These are phyloP conservation scores for Hypoxylon sp. DNA, from an alignment of 2,329 filamentous ascomycete species.

Conservation along the genomic window DNA sequence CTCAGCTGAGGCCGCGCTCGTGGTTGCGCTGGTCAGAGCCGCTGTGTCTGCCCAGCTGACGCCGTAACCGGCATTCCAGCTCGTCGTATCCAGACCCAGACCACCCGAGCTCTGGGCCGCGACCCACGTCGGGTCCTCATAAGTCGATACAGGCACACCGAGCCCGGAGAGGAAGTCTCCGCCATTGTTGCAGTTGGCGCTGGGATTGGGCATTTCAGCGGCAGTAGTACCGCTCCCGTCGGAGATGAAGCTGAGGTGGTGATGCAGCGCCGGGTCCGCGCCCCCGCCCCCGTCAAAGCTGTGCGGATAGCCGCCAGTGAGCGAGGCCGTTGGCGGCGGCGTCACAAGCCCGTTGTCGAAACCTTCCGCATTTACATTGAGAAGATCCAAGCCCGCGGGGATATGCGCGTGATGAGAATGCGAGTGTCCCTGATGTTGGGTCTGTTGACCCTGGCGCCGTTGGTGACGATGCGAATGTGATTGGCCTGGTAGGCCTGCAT, in stretches of 20 bases:
- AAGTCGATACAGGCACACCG: constrained; percentile 39
- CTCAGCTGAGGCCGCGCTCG: constrained; percentile 27
- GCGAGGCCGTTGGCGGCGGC: constrained; percentile 66
- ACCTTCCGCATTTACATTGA: constrained; percentile 55
- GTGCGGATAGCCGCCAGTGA: constrained; percentile 60
- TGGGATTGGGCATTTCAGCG: constrained; percentile 42
- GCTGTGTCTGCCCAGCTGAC: constrained; percentile 43
- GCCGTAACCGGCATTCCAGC: constrained; percentile 26
- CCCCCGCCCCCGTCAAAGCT: constrained; percentile 55
- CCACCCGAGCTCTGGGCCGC: constrained; percentile 5
- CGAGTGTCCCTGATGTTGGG: neutral
- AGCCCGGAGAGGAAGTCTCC: constrained; percentile 51
- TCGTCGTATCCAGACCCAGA: constrained; percentile 10
- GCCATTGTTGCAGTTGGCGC: constrained; percentile 31
- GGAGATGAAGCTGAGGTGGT: constrained; percentile 56
- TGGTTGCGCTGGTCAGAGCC: constrained; percentile 21
- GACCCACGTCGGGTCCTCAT: constrained; percentile 25
- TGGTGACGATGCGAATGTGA: constrained; percentile 36
- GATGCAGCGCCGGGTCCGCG: constrained; percentile 43
- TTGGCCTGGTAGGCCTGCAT: constrained; percentile 34
- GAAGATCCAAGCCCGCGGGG: constrained; percentile 52
- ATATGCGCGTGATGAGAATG: constrained; percentile 37
- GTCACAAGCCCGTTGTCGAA: constrained; percentile 67
- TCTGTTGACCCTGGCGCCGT: constrained; percentile 7
- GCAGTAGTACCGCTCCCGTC: constrained; percentile 50